These are phyloP conservation scores for Candida albicans DNA, from an alignment of 1,139 yeast species.

Conservation along the genomic window DNA sequence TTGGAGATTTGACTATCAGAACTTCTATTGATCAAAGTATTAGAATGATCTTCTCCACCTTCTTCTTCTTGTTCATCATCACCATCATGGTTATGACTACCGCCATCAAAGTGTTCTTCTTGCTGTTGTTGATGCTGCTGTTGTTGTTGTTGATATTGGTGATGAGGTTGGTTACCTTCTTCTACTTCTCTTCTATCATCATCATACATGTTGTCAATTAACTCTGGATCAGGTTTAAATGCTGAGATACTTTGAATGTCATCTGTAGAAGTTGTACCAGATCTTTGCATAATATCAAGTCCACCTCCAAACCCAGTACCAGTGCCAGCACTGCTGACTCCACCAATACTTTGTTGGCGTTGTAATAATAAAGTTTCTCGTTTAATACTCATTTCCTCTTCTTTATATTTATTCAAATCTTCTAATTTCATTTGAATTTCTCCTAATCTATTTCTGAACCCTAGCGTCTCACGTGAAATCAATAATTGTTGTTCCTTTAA, in stretches of 20 bases:
- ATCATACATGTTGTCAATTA: conserved; percentile 7
- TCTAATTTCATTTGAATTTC: conserved; percentile 40
- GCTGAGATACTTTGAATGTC: conserved; percentile 8
- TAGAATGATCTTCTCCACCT: conserved; percentile 2
- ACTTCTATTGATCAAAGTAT: conserved; percentile 3
- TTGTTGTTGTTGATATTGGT: too few species aligned
- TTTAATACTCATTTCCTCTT: conserved; percentile 10
- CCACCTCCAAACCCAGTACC: too few species aligned
- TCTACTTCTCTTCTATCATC: neutral
- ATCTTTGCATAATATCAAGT: neutral
- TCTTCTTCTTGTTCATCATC: conserved; percentile 1
- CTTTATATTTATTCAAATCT: conserved; percentile 21
- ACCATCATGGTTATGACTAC: neutral
- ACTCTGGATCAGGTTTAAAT: conserved; percentile 11
- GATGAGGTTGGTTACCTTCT: conserved; percentile 1
- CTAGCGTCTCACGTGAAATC: conserved; percentile 50
- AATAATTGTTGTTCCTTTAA: conserved; percentile 53
- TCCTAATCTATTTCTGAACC: conserved; percentile 51
- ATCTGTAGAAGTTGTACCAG: neutral
- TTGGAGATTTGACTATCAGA: neutral
- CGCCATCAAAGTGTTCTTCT: too few species aligned
- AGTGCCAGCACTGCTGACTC: neutral
- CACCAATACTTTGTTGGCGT: conserved; percentile 3
- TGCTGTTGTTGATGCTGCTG: too few species aligned
- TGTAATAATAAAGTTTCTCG: conserved; percentile 7